Percentiles rank a stretch among this genome's conserved stretches.
Conservation (phyloP, 73 alveolate species). For the Paramecium bursaria region DNA sequence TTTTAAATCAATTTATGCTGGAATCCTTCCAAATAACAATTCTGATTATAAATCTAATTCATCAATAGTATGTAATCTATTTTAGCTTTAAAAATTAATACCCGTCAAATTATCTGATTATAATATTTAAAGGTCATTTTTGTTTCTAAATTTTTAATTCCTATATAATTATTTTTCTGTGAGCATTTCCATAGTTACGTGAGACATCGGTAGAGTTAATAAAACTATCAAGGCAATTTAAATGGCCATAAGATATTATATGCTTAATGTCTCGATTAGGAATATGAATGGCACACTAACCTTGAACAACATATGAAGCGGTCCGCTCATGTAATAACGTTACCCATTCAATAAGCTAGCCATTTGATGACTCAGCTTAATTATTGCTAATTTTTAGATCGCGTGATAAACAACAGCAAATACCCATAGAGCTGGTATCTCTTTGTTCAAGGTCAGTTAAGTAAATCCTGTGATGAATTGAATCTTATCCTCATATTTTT, state of each 20-base stretch:
- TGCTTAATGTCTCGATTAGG: neutral
- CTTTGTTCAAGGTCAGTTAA: neutral
- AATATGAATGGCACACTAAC: neutral
- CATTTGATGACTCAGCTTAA: neutral
- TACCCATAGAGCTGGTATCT: neutral
- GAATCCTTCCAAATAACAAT: constrained; percentile 28
- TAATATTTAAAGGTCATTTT: constrained; percentile 4
- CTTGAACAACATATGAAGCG: constrained; percentile 9
- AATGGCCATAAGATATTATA: constrained; percentile 21
- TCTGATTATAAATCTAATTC: constrained; percentile 35
- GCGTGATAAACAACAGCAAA: constrained; percentile 2
- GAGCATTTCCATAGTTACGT: constrained; percentile 9
- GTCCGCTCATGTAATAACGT: too few species aligned
- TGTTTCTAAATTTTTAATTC: neutral
- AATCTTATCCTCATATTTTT: constrained; percentile 25
- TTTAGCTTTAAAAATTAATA: too few species aligned
- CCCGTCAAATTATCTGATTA: constrained; percentile 6
- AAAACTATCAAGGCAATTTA: neutral
- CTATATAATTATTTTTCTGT: constrained; percentile 17
- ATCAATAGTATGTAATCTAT: constrained; percentile 26
- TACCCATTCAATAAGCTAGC: neutral
- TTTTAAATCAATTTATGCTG: constrained; percentile 32
- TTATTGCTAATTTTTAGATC: constrained; percentile 25
- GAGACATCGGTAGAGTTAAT: neutral
- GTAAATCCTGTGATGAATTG: constrained; percentile 46